Base-by-base conservation (phyloP, 2,329 filamentous ascomycete species). In the Lachnellula subtilissima region DNA sequence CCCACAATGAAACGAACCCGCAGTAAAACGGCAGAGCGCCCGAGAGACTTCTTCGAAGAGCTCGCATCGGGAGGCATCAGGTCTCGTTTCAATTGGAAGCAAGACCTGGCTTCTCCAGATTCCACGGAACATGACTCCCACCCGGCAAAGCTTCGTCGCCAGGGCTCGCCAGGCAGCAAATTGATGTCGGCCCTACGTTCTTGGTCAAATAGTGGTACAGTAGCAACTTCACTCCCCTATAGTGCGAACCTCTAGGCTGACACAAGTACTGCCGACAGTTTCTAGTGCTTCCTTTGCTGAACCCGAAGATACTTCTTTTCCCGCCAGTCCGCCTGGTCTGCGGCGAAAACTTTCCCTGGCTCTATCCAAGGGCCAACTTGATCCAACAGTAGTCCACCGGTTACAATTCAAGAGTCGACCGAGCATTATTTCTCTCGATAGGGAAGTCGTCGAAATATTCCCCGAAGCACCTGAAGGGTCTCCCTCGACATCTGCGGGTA, bases 381-480 rank as follows among this genome's bases (percentile, higher is more conserved):
- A 75, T 32, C 72, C 72, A 5, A 78, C 75, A 2, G 70, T 78
- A 5, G 71, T 79, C 22, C 74, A 73, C 59, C 72, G 75, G 19
- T 61, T 70, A 48, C 65, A 70, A 39, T 67, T 68, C 40, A 76
- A 75, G 55, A 66, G 65, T 37, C 70, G 75, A 12, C 72, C 72
- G 15, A 66, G 64, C 48, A 45, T 72, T 28, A 69, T 67, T 48
- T 72, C 73, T 7, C 56, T 69, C 43, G 72, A 75, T 40, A 71
- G 63, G 54, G 60, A 57, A 2, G 47, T 63, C 19, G n/a, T 61
- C 17, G 63, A 66, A 6, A 55, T 61, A 12, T 57, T 55, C 51
- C 54, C 58, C 39, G 54, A 63, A 64, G 14, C 2, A 40, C 37
- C 37, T 15, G 37, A 15, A 17, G 37, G 4, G 45, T 59, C 47